These are phyloP conservation scores for Logfia minima DNA, from an alignment of 129 eudicot species.

Conservation along the genomic window DNA sequence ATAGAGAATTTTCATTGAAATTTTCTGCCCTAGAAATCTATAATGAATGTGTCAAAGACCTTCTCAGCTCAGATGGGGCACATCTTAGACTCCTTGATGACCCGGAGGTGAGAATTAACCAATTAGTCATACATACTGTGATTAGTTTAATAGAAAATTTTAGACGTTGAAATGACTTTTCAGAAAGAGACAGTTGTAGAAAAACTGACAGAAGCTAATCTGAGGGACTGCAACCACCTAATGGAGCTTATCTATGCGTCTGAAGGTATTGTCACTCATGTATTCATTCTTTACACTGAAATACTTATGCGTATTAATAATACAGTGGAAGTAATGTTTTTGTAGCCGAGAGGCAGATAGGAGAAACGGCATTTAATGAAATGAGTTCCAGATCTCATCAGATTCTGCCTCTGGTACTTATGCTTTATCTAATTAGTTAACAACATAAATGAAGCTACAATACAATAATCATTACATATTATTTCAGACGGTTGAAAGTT, in stretches of 20 bases:
- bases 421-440: background rate
- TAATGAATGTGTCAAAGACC: too few species aligned
- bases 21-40: too few species aligned
- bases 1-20: too few species aligned
- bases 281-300: background rate
- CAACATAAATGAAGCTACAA: background rate
- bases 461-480: slow-evolving; percentile 11
- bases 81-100: slow-evolving; percentile 92
- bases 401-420: slow-evolving; percentile 72
- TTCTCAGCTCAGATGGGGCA: too few species aligned
- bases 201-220: slow-evolving; percentile 63
- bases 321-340: background rate
- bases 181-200: slow-evolving; percentile 92
- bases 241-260: slow-evolving; percentile 61
- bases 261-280: slow-evolving; percentile 52
- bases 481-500: slow-evolving; percentile 76
- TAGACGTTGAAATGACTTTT: slow-evolving; percentile 4
- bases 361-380: slow-evolving; percentile 83
- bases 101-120: slow-evolving; percentile 61
- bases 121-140: background rate
- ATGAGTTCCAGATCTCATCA: slow-evolving; percentile 94
- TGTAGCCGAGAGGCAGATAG: slow-evolving; percentile 84
- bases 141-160: background rate
- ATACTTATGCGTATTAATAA: background rate
- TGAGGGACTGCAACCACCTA: slow-evolving; percentile 66